These are phyloP conservation scores for Fusarium decemcellulare DNA, from an alignment of 2,329 filamentous ascomycete genomes.

Conservation along the genomic window DNA sequence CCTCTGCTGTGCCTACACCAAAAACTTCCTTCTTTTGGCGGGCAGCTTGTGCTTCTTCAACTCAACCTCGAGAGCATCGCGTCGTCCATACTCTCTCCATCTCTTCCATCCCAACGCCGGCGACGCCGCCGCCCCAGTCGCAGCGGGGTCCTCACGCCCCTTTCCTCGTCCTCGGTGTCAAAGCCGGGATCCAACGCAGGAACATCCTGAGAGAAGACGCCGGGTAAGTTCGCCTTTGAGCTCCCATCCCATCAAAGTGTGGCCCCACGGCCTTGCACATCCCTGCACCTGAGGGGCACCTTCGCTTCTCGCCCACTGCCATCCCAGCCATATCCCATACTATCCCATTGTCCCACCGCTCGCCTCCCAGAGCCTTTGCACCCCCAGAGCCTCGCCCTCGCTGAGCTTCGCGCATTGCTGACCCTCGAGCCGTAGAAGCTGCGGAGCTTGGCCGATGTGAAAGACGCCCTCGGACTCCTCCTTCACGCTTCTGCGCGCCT, in stretches of 20 bases:
- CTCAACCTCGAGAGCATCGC: conserved; percentile 22
- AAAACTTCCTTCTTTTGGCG: conserved; percentile 36
- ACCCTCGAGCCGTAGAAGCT: conserved; percentile 41
- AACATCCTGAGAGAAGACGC: conserved; percentile 6
- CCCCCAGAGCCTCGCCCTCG: conserved; percentile 23
- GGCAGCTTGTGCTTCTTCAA: conserved; percentile 37
- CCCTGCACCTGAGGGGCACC: conserved; percentile 48
- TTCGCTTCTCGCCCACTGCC: conserved; percentile 46
- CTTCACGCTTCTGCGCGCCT: conserved; percentile 35
- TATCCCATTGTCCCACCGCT: conserved; percentile 44
- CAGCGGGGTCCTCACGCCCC: conserved; percentile 1
- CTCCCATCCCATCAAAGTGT: conserved; percentile 34
- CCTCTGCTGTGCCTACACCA: conserved; percentile 28
- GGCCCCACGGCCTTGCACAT: conserved; percentile 45
- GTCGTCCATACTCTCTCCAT: conserved; percentile 6
- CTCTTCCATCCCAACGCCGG: background rate
- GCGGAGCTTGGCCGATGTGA: conserved; percentile 47
- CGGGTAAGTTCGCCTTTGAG: conserved; percentile 36
- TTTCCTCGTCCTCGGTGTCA: background rate
- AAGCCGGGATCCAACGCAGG: conserved; percentile 1
- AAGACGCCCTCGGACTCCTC: conserved; percentile 32
- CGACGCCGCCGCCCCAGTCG: background rate
- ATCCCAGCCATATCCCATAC: conserved; percentile 33
- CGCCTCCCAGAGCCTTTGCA: conserved; percentile 29
- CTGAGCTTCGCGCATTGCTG: conserved; percentile 40